Evolutionary conservation across 2,329 filamentous ascomycete genomes (phyloP).

Genomic region (Tolypocladium sp.): DNA sequence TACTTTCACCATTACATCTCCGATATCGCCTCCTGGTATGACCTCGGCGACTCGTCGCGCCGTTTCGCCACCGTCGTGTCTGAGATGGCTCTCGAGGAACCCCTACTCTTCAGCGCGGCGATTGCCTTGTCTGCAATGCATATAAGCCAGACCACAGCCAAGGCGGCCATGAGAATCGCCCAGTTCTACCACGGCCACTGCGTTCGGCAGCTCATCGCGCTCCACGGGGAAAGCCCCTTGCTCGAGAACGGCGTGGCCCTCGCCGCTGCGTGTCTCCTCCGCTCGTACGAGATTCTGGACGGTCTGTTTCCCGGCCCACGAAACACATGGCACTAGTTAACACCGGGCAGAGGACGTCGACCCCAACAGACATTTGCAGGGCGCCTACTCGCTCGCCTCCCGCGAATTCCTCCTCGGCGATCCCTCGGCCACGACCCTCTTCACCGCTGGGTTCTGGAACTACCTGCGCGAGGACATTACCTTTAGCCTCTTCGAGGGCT

Average conservation of each 20-base stretch:
- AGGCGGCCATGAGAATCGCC: conserved; percentile 16
- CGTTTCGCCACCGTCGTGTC: conserved; percentile 27
- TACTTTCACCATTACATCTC: conserved; percentile 30
- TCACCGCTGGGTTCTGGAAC: conserved; percentile 38
- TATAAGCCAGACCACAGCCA: conserved; percentile 15
- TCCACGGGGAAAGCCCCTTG: conserved; percentile 19
- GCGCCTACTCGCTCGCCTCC: conserved; percentile 34
- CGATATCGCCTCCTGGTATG: conserved; percentile 34
- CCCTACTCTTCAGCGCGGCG: conserved; percentile 33
- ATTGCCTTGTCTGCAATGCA: conserved; percentile 36
- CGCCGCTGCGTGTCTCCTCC: conserved; percentile 35
- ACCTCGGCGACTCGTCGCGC: conserved; percentile 29
- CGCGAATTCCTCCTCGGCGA: conserved; percentile 13
- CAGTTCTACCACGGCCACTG: conserved; percentile 31
- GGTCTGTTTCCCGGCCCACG: conserved; percentile 12
- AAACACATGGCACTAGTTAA: no score
- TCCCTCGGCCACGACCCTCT: conserved; percentile 15
- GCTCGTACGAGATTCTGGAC: conserved; percentile 38
- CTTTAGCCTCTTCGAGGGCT: conserved; percentile 35
- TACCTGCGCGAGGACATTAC: conserved; percentile 44
- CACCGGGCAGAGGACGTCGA: conserved; percentile 21
- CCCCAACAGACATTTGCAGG: conserved; percentile 35
- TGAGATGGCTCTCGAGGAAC: conserved; percentile 23
- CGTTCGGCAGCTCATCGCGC: conserved; percentile 25
- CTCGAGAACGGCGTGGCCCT: conserved; percentile 29